Conservation (phyloP, 2,329 filamentous ascomycete genomes). For the Bimuria novae-zelandiae region DNA sequence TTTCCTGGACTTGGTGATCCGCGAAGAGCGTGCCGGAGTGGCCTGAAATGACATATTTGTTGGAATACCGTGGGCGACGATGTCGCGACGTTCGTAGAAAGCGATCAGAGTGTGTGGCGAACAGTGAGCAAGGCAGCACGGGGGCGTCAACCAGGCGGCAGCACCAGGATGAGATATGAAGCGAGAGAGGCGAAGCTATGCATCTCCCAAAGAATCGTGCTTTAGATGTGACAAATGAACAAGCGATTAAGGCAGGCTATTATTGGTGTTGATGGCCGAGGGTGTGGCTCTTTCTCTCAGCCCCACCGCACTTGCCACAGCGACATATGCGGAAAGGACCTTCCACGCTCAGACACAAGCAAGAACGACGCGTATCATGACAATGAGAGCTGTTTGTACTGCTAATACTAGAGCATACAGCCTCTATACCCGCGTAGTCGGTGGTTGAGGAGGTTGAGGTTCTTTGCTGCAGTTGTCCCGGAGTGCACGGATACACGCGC, state of each 20-base stretch:
- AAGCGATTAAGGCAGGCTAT: conserved; percentile 3
- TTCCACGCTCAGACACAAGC: not conserved
- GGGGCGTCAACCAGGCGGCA: conserved; percentile 13
- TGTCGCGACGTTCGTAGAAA: no score
- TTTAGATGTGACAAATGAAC: conserved; percentile 28
- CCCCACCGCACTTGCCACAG: conserved; percentile 25
- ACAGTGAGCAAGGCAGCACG: not conserved
- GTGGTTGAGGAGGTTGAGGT: no score
- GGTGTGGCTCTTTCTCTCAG: conserved; percentile 8
- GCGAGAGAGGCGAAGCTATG: conserved; percentile 4
- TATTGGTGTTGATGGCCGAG: conserved; percentile 17
- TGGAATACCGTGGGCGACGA: no score
- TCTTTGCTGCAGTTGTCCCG: not conserved
- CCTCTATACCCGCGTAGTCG: not conserved
- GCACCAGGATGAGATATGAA: not conserved
- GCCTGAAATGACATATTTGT: conserved; percentile 33
- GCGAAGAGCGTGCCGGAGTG: conserved; percentile 38
- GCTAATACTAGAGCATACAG: no score
- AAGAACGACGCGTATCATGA: not conserved
- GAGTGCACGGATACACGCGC: not conserved
- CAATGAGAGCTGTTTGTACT: not conserved
- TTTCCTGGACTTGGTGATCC: conserved; percentile 32
- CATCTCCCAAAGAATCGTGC: conserved; percentile 26
- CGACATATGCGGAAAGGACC: conserved; percentile 11
- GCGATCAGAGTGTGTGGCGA: not conserved